These are phyloP conservation scores for Coniochaeta pulveracea DNA, from an alignment of 2,329 filamentous ascomycete species.

Conservation along the genomic window DNA sequence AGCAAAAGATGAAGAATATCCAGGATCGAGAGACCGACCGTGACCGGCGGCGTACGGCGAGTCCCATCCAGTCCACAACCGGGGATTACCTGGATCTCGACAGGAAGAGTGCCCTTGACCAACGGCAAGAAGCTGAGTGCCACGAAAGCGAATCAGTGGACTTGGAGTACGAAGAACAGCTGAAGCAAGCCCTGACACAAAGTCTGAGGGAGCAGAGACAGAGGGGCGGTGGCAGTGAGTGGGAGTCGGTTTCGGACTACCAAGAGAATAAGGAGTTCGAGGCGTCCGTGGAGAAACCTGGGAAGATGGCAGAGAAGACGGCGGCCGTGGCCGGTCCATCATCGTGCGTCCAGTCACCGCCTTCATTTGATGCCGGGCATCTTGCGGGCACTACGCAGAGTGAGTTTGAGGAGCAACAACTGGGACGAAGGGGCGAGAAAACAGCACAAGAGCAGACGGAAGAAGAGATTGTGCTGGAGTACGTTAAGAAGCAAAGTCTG, in stretches of 20 bases:
- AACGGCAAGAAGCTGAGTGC: not conserved
- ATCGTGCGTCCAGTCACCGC: not conserved
- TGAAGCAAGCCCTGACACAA: not conserved
- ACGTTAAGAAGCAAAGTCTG: slow-evolving; percentile 1
- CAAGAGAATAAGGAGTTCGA: not conserved
- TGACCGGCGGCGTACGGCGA: slow-evolving; percentile 7
- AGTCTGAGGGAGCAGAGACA: not conserved
- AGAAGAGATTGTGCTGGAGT: slow-evolving; percentile 4
- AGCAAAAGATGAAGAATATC: slow-evolving; percentile 11
- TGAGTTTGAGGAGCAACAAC: slow-evolving; percentile 11
- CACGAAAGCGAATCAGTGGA: not conserved
- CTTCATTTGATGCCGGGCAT: slow-evolving; percentile 6
- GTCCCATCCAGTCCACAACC: slow-evolving; percentile 5
- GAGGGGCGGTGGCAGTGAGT: not conserved
- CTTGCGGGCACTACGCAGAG: slow-evolving; percentile 12
- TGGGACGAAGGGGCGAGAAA: slow-evolving; percentile 9
- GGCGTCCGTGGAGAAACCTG: not conserved
- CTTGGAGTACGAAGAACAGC: not conserved
- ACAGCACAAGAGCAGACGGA: slow-evolving; percentile 2
- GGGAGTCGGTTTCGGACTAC: not conserved
- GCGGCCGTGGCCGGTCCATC: not conserved
- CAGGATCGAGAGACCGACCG: slow-evolving; percentile 9
- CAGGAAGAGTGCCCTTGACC: too few species aligned
- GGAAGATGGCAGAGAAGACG: not conserved
- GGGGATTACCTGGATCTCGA: too few species aligned